A percentile compares a stretch with the other conserved stretches of the same genome.
These are phyloP conservation scores for Penstemon barbatus DNA, from an alignment of 257 asterid species.

Conservation along the genomic window DNA sequence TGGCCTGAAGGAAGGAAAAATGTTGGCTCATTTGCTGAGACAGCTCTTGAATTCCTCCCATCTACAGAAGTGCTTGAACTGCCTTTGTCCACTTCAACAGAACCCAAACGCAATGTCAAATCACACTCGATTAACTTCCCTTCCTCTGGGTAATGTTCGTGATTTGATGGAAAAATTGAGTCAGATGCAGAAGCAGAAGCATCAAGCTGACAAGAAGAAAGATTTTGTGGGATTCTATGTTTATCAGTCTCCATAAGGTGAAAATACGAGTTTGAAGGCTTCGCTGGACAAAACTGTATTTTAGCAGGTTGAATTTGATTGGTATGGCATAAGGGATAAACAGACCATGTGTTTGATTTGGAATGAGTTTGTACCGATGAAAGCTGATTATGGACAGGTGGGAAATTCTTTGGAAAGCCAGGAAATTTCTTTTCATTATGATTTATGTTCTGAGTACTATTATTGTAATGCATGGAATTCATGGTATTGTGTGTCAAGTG, in stretches of 20 bases:
- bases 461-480: slow-evolving; percentile 26
- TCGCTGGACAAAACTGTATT: slow-evolving; percentile 20
- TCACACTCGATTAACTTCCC: no score
- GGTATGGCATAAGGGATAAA: slow-evolving; percentile 62
- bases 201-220: slow-evolving; percentile 24
- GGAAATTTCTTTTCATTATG: slow-evolving; percentile 25
- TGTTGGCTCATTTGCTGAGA: no score
- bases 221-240: slow-evolving; percentile 26
- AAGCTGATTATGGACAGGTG: slow-evolving; percentile 30
- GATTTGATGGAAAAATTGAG: no score
- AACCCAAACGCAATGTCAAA: no score
- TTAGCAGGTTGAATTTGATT: slow-evolving; percentile 34
- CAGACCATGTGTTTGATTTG: slow-evolving; percentile 46
- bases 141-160: no score
- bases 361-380: slow-evolving; percentile 26
- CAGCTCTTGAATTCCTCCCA: no score
- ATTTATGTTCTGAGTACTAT: slow-evolving; percentile 22
- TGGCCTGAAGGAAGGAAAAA: not conserved
- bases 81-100: no score
- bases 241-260: slow-evolving; percentile 29
- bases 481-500: slow-evolving; percentile 21
- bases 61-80: no score
- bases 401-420: slow-evolving; percentile 28
- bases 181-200: not conserved
- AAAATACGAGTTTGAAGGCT: slow-evolving; percentile 33